These are phyloP conservation scores for Sparassis latifolia DNA, from an alignment of 1,284 basidiomycete species.

Conservation along the genomic window DNA sequence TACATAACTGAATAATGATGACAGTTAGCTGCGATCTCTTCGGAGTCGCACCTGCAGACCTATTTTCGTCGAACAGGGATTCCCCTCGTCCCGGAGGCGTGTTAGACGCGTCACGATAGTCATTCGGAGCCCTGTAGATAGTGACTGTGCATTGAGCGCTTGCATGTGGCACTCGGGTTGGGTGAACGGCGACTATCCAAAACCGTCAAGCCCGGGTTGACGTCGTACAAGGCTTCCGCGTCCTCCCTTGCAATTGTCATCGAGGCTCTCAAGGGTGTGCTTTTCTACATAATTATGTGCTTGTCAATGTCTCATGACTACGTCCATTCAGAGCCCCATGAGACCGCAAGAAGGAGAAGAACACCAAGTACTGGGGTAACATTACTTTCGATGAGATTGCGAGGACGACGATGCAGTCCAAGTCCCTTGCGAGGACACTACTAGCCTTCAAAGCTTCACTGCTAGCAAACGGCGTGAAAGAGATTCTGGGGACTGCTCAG, in stretches of 20 bases:
- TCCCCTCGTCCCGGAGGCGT: too few relatives aligned
- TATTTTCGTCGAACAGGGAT: too few relatives aligned
- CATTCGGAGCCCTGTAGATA: too few relatives aligned
- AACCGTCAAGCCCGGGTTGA: conserved; percentile 98
- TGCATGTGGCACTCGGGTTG: too few relatives aligned
- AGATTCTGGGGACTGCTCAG: conserved; percentile 93
- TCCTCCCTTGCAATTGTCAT: conserved; percentile 86
- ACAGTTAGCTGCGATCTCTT: too few relatives aligned
- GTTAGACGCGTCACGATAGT: too few relatives aligned
- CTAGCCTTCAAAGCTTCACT: too few relatives aligned
- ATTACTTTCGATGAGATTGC: conserved; percentile 93
- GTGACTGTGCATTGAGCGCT: too few relatives aligned
- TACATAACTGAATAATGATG: too few relatives aligned
- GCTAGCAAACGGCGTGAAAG: conserved; percentile 87
- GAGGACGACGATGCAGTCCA: conserved; percentile 93
- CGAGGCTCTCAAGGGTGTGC: conserved; percentile 91
- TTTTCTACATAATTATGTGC: background rate
- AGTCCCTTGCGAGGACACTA: conserved; percentile 85
- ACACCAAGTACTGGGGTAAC: conserved; percentile 98
- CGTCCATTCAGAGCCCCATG: conserved; percentile 81
- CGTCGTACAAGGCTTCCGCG: conserved; percentile 87
- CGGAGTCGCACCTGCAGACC: too few relatives aligned
- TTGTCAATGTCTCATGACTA: background rate
- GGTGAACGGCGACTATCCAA: conserved; percentile 56
- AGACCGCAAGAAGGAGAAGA: conserved; percentile 99